phyloP scores from a whole-genome alignment of 768 basidiomycete genomes.

The Pilatotrama ljubarskyi region DNA sequence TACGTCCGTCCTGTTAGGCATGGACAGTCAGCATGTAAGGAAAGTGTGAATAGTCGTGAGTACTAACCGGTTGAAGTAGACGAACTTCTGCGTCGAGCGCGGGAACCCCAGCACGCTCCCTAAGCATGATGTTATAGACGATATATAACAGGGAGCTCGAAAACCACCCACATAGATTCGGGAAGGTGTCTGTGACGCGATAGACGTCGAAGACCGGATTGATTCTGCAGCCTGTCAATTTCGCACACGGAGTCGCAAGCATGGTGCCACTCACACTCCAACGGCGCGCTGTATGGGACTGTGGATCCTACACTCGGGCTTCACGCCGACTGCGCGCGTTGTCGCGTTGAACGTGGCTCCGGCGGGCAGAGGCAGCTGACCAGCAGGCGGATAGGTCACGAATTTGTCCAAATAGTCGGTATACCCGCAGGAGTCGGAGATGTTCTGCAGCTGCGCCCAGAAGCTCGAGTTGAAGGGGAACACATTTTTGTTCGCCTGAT shows the following conservation, averaged over 20 bases:
- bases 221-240: conserved; percentile 36
- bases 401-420: conserved; percentile 36
- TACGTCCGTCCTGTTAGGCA: conserved; percentile 38
- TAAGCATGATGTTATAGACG: conserved; percentile 39
- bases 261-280: conserved; percentile 38
- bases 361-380: conserved; percentile 36
- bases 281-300: conserved; percentile 51
- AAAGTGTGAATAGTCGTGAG: too few relatives aligned
- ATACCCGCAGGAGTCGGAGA: conserved; percentile 36
- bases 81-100: conserved; percentile 51
- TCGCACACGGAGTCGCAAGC: conserved; percentile 8
- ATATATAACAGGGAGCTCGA: neutral
- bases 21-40: neutral
- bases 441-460: conserved; percentile 44
- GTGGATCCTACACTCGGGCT: conserved; percentile 45
- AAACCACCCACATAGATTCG: conserved; percentile 20
- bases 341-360: conserved; percentile 32
- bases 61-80: conserved; percentile 50
- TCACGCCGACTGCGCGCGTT: conserved; percentile 30
- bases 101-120: conserved; percentile 86
- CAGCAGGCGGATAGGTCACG: conserved; percentile 37
- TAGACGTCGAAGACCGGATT: conserved; percentile 61
- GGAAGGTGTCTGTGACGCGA: conserved; percentile 53
- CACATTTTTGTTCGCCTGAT: conserved; percentile 53
- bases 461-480: conserved; percentile 59